Evolutionary conservation across 345 rosid species (phyloP), one percentile per base, ranked within the genome.

Genomic region (Sisymbrium altissimum): DNA sequence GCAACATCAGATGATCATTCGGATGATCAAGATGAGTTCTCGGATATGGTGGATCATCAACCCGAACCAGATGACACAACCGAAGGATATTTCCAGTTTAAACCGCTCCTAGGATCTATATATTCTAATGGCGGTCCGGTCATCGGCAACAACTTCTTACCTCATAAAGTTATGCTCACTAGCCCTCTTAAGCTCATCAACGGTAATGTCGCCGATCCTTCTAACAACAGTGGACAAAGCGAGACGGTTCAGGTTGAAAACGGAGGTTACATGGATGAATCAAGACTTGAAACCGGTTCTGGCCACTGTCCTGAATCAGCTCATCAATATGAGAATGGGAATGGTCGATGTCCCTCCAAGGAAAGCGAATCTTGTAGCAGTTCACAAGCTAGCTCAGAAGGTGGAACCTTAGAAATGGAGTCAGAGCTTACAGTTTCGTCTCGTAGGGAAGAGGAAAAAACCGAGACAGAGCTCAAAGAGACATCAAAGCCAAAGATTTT

Each of bases 21-120:
- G 1, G 96, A 87, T 52, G 97, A 94, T 50, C 79, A 86, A 46
- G 97, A 91, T 48, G 98, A 89, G 74, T 83, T 89, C 64, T 82
- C 89, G 4, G 96, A 87, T 40, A 85, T 88, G 88, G 68, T 71
- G 49, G 89, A 86, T 76, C 87, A 83, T 48, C 88, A 84, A 56
- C 65, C 83, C n/a, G 68, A 64, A 55, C 68, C 77, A 38, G 97
- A 91, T 6, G 97, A 95, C 70, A 82, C 81, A 70, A 86, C 88
- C 0, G 83, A 82, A 49, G 91, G 94, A 35, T 85, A 84, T 79
- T 92, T 95, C 82, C 87, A 83, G 78, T 92, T 95, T 82, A 89
- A 83, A 58, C 97, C 93, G 13, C 86, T 76, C 19, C 61, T 76
- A 13, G 85, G 82, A 23, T 79, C 73, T 58, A 46, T 74, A 25